Conservation (phyloP, 257 asterid genomes). For the Plantago major region DNA sequence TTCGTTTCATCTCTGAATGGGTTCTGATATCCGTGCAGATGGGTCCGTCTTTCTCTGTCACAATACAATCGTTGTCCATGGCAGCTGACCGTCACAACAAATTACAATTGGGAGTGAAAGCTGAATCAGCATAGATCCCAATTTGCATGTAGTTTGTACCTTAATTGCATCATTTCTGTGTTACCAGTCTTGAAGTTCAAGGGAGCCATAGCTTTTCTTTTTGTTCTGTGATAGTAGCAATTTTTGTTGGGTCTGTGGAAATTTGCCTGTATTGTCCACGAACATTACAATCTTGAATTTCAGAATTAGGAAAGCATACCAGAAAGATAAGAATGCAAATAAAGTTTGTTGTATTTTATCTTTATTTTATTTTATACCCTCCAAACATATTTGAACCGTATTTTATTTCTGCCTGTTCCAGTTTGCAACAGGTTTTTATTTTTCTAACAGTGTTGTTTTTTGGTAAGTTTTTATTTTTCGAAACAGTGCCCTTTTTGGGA, state of each 20-base stretch:
- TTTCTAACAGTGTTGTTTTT: too few relatives aligned
- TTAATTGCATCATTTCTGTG: not conserved
- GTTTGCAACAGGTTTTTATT: too few relatives aligned
- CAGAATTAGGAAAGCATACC: too few relatives aligned
- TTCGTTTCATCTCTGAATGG: constrained; percentile 14
- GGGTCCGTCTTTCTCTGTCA: constrained; percentile 69
- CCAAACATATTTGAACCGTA: too few relatives aligned
- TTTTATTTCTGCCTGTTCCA: too few relatives aligned
- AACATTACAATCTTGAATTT: not conserved
- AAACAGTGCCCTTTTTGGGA: too few relatives aligned
- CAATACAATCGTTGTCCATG: constrained; percentile 76
- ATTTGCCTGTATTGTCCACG: not conserved
- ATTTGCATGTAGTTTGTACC: not conserved
- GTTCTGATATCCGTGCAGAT: constrained; percentile 51
- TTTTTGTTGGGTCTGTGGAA: not conserved
- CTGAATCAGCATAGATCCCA: constrained; percentile 7
- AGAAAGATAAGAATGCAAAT: too few relatives aligned
- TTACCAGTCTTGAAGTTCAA: not conserved
- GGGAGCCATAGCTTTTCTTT: not conserved
- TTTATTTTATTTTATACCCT: too few relatives aligned
- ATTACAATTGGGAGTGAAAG: constrained; percentile 35
- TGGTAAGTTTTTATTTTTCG: too few relatives aligned
- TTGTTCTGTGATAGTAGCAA: too few relatives aligned
- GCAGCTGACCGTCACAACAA: constrained; percentile 74
- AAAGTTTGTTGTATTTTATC: too few relatives aligned